Percentiles rank a stretch among this genome's conserved stretches.
phyloP scores from a whole-genome alignment of 2,329 filamentous ascomycete species.

The Fusarium camptoceras region DNA sequence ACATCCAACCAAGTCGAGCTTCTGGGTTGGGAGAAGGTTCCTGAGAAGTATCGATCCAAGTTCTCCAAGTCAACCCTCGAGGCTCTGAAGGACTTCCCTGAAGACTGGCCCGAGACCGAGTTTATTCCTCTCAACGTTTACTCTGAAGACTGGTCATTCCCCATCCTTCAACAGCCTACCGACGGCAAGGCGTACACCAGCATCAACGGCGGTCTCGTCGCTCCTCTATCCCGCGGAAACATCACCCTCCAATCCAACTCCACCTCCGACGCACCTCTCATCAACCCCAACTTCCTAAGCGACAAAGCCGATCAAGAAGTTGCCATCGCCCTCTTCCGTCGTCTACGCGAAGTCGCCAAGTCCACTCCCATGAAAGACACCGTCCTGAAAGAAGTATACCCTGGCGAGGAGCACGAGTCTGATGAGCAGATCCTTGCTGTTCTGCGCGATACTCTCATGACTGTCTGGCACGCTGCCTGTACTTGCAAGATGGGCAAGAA shows the following conservation, averaged over 20 bases:
- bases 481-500: slow-evolving; percentile 41
- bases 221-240: slow-evolving; percentile 58
- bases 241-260: slow-evolving; percentile 55
- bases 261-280: slow-evolving; percentile 53
- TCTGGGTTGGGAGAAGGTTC: slow-evolving; percentile 45
- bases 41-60: slow-evolving; percentile 30
- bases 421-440: slow-evolving; percentile 57
- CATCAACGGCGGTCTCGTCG: slow-evolving; percentile 50
- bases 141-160: slow-evolving; percentile 35
- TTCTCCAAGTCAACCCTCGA: slow-evolving; percentile 31
- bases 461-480: slow-evolving; percentile 39
- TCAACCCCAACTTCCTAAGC: slow-evolving; percentile 61
- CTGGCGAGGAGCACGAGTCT: slow-evolving; percentile 41
- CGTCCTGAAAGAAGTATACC: slow-evolving; percentile 52
- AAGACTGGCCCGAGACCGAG: slow-evolving; percentile 54
- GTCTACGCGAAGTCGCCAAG: slow-evolving; percentile 52
- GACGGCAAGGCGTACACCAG: slow-evolving; percentile 41
- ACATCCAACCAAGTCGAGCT: slow-evolving; percentile 44
- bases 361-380: slow-evolving; percentile 45
- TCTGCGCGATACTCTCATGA: slow-evolving; percentile 44
- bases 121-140: slow-evolving; percentile 43
- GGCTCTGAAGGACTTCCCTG: slow-evolving; percentile 43
- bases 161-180: slow-evolving; percentile 34
- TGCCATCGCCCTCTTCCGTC: slow-evolving; percentile 57
- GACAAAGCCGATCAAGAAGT: slow-evolving; percentile 58